These are phyloP conservation scores for Fraxinus anomala DNA, from an alignment of 257 asterid genomes.

Conservation along the genomic window DNA sequence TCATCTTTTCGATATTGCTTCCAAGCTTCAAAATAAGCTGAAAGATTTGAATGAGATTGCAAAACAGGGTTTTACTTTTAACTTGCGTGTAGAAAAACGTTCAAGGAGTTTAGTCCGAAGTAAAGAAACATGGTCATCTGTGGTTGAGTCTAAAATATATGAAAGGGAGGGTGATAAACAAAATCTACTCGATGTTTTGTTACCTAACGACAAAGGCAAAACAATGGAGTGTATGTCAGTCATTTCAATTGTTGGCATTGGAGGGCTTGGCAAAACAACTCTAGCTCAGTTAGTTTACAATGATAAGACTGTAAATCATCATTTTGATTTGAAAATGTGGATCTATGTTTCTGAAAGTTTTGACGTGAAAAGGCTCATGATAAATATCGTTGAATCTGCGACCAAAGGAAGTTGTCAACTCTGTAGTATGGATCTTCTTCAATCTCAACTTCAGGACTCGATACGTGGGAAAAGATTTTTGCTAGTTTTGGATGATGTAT, in stretches of 20 bases:
- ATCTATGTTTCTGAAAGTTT: conserved; percentile 24
- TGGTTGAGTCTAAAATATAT: background rate
- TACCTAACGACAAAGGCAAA: conserved; percentile 2
- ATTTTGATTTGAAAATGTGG: conserved; percentile 20
- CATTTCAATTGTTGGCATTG: conserved; percentile 32
- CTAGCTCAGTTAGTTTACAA: conserved; percentile 32
- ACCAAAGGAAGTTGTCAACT: conserved; percentile 10
- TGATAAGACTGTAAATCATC: conserved; percentile 22
- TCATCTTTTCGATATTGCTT: background rate
- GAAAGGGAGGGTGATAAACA: background rate
- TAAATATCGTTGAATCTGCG: conserved; percentile 18
- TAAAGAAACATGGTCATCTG: background rate
- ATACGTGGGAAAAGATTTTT: conserved; percentile 23
- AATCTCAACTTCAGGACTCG: conserved; percentile 15
- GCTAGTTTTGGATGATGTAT: conserved; percentile 31
- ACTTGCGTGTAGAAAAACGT: background rate
- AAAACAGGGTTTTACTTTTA: background rate
- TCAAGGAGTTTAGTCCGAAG: background rate
- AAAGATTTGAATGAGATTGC: conserved; percentile 1
- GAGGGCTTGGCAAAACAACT: conserved; percentile 36
- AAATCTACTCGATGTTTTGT: background rate
- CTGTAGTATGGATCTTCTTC: conserved; percentile 21
- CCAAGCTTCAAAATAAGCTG: background rate
- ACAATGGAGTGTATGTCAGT: background rate
- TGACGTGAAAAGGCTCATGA: conserved; percentile 23